These are phyloP conservation scores for Penicillium sp. DNA, from an alignment of 2,329 filamentous ascomycete genomes.

Conservation along the genomic window DNA sequence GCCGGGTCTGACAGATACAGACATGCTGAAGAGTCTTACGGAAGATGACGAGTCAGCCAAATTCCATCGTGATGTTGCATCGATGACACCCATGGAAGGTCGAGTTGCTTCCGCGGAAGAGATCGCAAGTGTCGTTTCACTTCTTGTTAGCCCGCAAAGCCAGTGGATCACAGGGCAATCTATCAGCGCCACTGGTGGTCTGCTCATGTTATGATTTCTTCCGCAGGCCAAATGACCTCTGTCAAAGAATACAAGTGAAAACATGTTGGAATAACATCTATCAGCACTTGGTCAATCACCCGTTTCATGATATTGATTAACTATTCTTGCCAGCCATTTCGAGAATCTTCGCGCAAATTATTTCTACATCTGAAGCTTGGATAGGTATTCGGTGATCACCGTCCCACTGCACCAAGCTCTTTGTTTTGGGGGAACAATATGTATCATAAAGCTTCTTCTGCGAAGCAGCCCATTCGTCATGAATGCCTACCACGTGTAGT, in stretches of 20 bases:
- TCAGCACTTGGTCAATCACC: too few relatives aligned
- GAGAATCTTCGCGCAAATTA: background rate
- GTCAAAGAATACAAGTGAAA: too few relatives aligned
- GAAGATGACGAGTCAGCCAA: background rate
- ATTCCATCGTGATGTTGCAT: background rate
- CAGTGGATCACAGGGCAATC: background rate
- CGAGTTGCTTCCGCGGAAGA: background rate
- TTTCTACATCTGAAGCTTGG: conserved; percentile 42
- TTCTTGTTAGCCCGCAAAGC: background rate
- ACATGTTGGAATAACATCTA: too few relatives aligned
- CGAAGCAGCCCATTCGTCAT: conserved; percentile 46
- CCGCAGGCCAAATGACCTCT: too few relatives aligned
- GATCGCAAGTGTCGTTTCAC: background rate
- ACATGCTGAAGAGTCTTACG: background rate
- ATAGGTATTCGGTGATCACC: conserved; percentile 71
- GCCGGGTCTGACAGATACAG: background rate
- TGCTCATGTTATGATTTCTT: background rate
- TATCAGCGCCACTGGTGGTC: background rate
- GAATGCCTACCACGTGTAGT: conserved; percentile 67
- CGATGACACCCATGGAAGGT: background rate
- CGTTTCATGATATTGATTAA: background rate
- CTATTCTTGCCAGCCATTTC: background rate
- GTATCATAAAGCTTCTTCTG: conserved; percentile 1
- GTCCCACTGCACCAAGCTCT: conserved; percentile 69
- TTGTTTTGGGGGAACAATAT: conserved; percentile 60